Evolutionary conservation across 345 rosid genomes (phyloP).

Genomic region (Nephelium lappaceum): DNA sequence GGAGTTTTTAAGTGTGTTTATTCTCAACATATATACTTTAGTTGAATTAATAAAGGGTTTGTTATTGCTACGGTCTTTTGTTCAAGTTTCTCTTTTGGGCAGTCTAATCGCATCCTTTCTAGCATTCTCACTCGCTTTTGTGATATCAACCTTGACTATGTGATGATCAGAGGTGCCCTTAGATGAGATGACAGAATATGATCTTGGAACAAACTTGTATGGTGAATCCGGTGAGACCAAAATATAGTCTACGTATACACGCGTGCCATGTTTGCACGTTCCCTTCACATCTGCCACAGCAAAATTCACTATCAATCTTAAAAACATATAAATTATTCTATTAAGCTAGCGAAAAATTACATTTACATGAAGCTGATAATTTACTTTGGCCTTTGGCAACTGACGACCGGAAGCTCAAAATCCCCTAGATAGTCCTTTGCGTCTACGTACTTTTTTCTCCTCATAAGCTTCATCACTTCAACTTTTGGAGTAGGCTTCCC

Average conservation of each 20-base stretch:
- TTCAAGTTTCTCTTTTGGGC: neutral
- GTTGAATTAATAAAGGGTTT: too few species aligned
- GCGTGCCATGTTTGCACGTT: slow-evolving; percentile 92
- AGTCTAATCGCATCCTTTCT: neutral
- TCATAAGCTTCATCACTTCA: slow-evolving; percentile 68
- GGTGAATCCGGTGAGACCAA: slow-evolving; percentile 60
- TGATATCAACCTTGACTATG: neutral
- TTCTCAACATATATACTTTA: too few species aligned
- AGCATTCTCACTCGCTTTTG: too few species aligned
- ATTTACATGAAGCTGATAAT: neutral
- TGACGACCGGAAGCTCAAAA: slow-evolving; percentile 85
- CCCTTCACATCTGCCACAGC: slow-evolving; percentile 74
- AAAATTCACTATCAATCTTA: slow-evolving; percentile 4
- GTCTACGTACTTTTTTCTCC: slow-evolving; percentile 63
- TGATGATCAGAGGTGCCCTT: slow-evolving; percentile 87
- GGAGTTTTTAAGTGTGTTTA: too few species aligned
- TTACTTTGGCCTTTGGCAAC: slow-evolving; percentile 93
- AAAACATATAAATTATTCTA: neutral
- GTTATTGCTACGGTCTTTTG: neutral
- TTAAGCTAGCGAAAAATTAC: neutral
- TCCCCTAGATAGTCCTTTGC: slow-evolving; percentile 79
- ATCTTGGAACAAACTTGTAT: slow-evolving; percentile 68
- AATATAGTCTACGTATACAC: slow-evolving; percentile 87
- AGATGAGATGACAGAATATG: slow-evolving; percentile 80
- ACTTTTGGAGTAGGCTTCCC: slow-evolving; percentile 88